Conservation (phyloP, 768 basidiomycete genomes). For the Boletus sp. region DNA sequence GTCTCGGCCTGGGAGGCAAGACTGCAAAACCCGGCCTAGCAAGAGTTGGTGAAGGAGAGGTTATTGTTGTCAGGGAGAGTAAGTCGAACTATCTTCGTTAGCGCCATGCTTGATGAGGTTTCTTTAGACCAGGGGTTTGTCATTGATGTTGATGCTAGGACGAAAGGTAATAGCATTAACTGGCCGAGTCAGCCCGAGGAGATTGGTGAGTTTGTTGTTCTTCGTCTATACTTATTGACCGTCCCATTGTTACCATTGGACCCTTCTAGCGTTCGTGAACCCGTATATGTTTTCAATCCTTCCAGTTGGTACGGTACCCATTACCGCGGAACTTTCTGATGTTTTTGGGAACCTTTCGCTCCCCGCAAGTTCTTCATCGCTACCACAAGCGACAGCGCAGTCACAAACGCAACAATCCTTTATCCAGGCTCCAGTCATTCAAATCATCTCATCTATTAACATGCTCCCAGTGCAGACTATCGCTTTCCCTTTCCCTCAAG, state of each 20-base stretch:
- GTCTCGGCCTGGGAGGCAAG: no score
- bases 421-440: constrained; percentile 57
- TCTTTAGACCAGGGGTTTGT: constrained; percentile 64
- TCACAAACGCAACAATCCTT: constrained; percentile 32
- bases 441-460: constrained; percentile 72
- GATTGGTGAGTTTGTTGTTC: constrained; percentile 43
- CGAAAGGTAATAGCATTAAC: constrained; percentile 50
- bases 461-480: constrained; percentile 59
- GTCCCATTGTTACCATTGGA: constrained; percentile 55
- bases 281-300: constrained; percentile 79
- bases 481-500: constrained; percentile 57
- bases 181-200: constrained; percentile 88
- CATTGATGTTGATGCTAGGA: constrained; percentile 59
- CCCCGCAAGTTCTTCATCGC: constrained; percentile 9
- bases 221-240: constrained; percentile 50
- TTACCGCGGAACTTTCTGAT: constrained; percentile 22
- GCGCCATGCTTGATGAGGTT: neutral
- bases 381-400: constrained; percentile 23
- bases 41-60: no score
- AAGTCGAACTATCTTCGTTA: constrained; percentile 27
- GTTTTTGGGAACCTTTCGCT: constrained; percentile 16
- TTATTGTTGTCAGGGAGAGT: constrained; percentile 72
- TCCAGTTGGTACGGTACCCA: constrained; percentile 60
- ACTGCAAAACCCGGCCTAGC: no score
- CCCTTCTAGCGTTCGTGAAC: constrained; percentile 57